Evolutionary conservation across 2,329 filamentous ascomycete genomes (phyloP).

Genomic region (Saccharata proteae): DNA sequence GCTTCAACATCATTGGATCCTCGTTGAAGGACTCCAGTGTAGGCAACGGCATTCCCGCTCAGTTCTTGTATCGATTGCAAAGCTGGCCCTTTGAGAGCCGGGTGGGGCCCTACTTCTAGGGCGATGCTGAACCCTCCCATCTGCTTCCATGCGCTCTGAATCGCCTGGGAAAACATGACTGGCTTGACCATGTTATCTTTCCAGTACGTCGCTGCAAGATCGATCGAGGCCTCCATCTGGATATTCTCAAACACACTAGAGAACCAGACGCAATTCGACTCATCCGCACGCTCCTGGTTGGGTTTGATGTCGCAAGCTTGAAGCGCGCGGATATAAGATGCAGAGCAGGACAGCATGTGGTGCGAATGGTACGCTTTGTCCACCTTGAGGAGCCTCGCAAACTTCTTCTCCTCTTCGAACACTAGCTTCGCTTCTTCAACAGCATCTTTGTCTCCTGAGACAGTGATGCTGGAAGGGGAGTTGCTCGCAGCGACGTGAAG

Average conservation of each 20-base stretch:
- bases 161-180: conserved; percentile 33
- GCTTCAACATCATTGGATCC: conserved; percentile 15
- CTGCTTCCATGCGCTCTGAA: conserved; percentile 16
- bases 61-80: conserved; percentile 22
- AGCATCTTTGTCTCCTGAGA: conserved; percentile 13
- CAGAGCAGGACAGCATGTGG: conserved; percentile 9
- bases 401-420: conserved; percentile 9
- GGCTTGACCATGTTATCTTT: conserved; percentile 32
- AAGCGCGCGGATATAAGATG: conserved; percentile 1
- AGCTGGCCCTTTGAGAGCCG: conserved; percentile 31
- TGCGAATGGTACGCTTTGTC: conserved; percentile 13
- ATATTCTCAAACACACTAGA: not conserved
- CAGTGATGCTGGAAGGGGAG: conserved; percentile 10
- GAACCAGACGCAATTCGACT: conserved; percentile 1
- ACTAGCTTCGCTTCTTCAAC: conserved; percentile 5
- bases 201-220: conserved; percentile 30
- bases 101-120: conserved; percentile 37
- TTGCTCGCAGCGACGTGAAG: conserved; percentile 16
- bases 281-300: not conserved
- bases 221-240: conserved; percentile 5
- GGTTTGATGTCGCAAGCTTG: not conserved
- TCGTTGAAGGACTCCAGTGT: conserved; percentile 14
- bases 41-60: conserved; percentile 11
- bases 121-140: conserved; percentile 21
- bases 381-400: conserved; percentile 10